These are phyloP conservation scores for Fusarium concolor DNA, from an alignment of 2,329 filamentous ascomycete genomes.

Conservation along the genomic window DNA sequence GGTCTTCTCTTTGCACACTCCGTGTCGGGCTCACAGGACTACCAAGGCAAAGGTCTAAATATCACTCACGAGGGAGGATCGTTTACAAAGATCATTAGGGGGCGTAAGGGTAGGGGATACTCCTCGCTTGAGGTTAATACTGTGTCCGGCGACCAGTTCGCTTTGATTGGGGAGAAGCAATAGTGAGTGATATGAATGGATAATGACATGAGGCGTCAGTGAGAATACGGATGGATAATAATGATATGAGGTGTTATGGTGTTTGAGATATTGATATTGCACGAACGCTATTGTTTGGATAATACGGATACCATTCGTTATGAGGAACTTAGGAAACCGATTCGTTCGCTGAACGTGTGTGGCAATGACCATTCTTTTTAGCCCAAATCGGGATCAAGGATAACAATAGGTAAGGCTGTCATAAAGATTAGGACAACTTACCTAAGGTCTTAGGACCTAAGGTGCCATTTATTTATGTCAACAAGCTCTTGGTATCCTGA, in stretches of 20 bases:
- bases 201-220: neutral
- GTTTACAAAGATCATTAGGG: conserved; percentile 49
- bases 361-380: no score
- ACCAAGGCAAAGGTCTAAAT: conserved; percentile 58
- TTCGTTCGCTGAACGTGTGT: conserved; percentile 16
- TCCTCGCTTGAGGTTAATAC: conserved; percentile 51
- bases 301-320: conserved; percentile 33
- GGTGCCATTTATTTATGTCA: no score
- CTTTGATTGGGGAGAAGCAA: conserved; percentile 43
- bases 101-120: conserved; percentile 56
- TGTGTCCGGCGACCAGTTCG: conserved; percentile 48
- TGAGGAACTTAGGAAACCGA: conserved; percentile 17
- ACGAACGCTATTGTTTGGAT: neutral
- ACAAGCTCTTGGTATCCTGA: no score
- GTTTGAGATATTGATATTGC: conserved; percentile 2
- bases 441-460: no score
- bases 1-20: conserved; percentile 57
- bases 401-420: no score
- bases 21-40: conserved; percentile 55
- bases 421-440: no score
- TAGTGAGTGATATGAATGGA: neutral
- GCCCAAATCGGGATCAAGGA: no score
- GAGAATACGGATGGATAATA: neutral
- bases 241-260: conserved; percentile 15
- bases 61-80: conserved; percentile 50